phyloP scores from a whole-genome alignment of 1,139 yeast species.

The Pichia sp. region DNA sequence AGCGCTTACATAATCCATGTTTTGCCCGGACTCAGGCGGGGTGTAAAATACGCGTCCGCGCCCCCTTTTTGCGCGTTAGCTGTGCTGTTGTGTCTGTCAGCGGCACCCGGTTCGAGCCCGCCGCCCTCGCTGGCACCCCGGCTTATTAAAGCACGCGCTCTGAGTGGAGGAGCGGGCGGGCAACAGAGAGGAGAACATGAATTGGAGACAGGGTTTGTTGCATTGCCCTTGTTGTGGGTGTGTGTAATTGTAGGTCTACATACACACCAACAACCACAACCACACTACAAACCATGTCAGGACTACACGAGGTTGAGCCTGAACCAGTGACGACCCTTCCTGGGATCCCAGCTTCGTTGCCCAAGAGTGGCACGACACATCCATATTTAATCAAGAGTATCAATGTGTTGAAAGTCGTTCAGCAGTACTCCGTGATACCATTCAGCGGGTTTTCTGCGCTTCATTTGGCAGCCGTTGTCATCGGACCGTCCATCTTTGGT shows the following conservation, averaged over 20 bases:
- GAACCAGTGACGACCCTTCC: slow-evolving; percentile 12
- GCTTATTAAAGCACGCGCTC: neutral
- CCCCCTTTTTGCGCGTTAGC: too few species aligned
- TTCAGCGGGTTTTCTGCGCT: slow-evolving; percentile 57
- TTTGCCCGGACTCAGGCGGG: neutral
- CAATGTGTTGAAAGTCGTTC: slow-evolving; percentile 32
- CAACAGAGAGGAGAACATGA: too few species aligned
- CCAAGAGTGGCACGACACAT: slow-evolving; percentile 10
- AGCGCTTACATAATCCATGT: neutral
- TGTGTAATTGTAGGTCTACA: too few species aligned
- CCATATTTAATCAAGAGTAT: slow-evolving; percentile 17
- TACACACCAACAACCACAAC: too few species aligned
- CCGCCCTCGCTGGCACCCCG: too few species aligned
- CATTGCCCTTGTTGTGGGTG: too few species aligned
- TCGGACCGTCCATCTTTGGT: slow-evolving; percentile 52
- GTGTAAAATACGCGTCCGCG: too few species aligned
- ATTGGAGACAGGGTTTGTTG: too few species aligned
- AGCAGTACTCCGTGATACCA: slow-evolving; percentile 62
- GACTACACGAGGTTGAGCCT: slow-evolving; percentile 14
- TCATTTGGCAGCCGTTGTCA: slow-evolving; percentile 55
- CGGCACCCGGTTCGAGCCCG: neutral
- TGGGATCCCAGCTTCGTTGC: slow-evolving; percentile 23
- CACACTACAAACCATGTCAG: too few species aligned
- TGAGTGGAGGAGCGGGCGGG: too few species aligned
- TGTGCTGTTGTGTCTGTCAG: too few species aligned